These are phyloP conservation scores for Geotrichum restrictum DNA, from an alignment of 1,139 yeast genomes.

Conservation along the genomic window DNA sequence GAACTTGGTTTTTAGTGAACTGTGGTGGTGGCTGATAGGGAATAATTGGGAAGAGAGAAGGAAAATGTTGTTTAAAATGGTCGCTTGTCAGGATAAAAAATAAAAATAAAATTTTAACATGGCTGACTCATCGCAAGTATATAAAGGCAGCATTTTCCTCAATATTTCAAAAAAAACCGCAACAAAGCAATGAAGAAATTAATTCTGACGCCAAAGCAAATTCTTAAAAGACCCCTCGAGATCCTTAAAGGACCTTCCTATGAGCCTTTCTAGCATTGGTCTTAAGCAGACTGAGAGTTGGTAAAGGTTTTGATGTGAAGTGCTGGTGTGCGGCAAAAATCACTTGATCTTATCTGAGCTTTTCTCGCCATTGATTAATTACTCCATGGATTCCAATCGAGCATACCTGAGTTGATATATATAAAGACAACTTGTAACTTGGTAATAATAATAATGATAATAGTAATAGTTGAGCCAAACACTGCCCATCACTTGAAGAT, in stretches of 20 bases:
- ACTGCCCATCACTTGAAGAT: conserved; percentile 26
- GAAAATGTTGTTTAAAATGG: background rate
- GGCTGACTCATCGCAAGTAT: background rate
- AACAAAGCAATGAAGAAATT: conserved; percentile 1
- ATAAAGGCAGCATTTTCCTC: background rate
- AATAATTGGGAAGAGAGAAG: background rate
- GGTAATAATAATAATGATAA: background rate
- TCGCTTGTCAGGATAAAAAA: no score
- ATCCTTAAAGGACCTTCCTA: background rate
- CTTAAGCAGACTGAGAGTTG: background rate
- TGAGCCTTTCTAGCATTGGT: background rate
- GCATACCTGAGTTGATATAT: no score
- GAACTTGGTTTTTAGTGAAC: conserved; percentile 1
- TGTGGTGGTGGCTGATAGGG: background rate
- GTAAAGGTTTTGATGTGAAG: background rate
- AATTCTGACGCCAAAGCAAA: background rate
- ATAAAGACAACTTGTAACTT: no score
- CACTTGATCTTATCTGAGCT: conserved; percentile 28
- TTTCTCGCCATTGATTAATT: no score
- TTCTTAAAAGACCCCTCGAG: background rate
- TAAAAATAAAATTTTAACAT: no score
- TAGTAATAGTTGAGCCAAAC: conserved; percentile 6
- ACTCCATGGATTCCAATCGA: no score
- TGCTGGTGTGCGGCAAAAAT: conserved; percentile 10
- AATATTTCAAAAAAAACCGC: no score